phyloP scores from a whole-genome alignment of 1,139 yeast species.

The Hyphopichia khmerensis region DNA sequence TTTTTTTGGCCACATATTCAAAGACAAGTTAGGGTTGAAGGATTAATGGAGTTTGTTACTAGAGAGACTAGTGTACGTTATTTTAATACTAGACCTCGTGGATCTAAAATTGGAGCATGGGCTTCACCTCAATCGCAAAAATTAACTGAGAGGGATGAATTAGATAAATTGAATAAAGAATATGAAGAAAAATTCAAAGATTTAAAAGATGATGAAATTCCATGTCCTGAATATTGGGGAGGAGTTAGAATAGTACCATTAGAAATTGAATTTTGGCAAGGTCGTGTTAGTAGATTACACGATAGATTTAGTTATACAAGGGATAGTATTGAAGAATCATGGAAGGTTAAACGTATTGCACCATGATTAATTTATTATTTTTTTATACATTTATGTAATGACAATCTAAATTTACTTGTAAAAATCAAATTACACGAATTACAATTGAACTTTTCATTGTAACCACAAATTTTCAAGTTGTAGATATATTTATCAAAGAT shows the following conservation, averaged over 20 bases:
- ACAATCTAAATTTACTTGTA: background rate
- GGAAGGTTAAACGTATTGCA: conserved; percentile 71
- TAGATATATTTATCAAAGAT: background rate
- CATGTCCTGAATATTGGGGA: conserved; percentile 96
- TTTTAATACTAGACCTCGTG: conserved; percentile 85
- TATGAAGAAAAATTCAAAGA: conserved; percentile 60
- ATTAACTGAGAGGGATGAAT: conserved; percentile 56
- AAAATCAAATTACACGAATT: background rate
- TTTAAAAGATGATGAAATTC: conserved; percentile 57
- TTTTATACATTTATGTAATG: conserved; percentile 2
- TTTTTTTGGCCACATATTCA: conserved; percentile 92
- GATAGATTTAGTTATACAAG: conserved; percentile 81
- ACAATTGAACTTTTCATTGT: background rate
- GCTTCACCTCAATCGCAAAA: conserved; percentile 83
- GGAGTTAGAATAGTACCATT: conserved; percentile 85
- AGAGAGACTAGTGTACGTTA: conserved; percentile 75
- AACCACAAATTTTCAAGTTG: background rate
- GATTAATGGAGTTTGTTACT: conserved; percentile 69
- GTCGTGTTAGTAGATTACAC: conserved; percentile 84
- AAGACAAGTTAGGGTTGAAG: conserved; percentile 93
- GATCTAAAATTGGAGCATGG: conserved; percentile 96
- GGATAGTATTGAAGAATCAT: conserved; percentile 44
- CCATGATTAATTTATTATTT: conserved; percentile 42
- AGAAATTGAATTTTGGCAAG: conserved; percentile 97
- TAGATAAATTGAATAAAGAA: conserved; percentile 52